Evolutionary conservation across 139 green algal species (phyloP).

Genomic region (Picochlorum sp.): DNA sequence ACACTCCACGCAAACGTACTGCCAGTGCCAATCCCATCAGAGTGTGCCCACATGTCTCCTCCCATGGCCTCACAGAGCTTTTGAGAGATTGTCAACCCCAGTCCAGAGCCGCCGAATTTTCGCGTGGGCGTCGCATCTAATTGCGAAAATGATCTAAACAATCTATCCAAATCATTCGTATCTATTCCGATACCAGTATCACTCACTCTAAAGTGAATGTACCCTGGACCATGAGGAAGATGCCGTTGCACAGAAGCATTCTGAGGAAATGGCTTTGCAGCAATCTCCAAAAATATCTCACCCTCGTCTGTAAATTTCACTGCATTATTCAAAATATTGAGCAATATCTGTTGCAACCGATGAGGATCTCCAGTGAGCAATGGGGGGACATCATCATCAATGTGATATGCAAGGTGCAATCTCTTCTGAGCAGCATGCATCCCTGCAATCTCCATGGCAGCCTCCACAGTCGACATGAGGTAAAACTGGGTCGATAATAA

Average conservation of each 20-base stretch:
- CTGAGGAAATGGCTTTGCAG: too few relatives aligned
- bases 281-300: conserved; percentile 65
- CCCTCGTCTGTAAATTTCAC: conserved; percentile 83
- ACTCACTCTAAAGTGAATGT: conserved; percentile 55
- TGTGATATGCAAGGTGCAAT: conserved; percentile 68
- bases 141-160: conserved; percentile 78
- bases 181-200: conserved; percentile 77
- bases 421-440: conserved; percentile 57
- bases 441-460: conserved; percentile 75
- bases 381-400: conserved; percentile 29
- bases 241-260: too few relatives aligned
- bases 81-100: conserved; percentile 75
- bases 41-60: conserved; percentile 66
- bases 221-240: not conserved
- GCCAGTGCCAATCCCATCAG: conserved; percentile 35
- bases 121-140: conserved; percentile 57
- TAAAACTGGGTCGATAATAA: conserved; percentile 46
- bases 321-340: conserved; percentile 85
- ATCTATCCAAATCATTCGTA: conserved; percentile 31
- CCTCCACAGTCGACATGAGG: conserved; percentile 67
- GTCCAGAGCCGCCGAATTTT: conserved; percentile 66
- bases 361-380: conserved; percentile 51
- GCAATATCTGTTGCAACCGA: conserved; percentile 70
- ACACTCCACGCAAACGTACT: conserved; percentile 51
- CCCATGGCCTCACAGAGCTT: conserved; percentile 71